Evolutionary conservation across 1,284 basidiomycete genomes (phyloP), one percentile per base, ranked within the genome.

Genomic region (Apiotrichum veenhuisii): DNA sequence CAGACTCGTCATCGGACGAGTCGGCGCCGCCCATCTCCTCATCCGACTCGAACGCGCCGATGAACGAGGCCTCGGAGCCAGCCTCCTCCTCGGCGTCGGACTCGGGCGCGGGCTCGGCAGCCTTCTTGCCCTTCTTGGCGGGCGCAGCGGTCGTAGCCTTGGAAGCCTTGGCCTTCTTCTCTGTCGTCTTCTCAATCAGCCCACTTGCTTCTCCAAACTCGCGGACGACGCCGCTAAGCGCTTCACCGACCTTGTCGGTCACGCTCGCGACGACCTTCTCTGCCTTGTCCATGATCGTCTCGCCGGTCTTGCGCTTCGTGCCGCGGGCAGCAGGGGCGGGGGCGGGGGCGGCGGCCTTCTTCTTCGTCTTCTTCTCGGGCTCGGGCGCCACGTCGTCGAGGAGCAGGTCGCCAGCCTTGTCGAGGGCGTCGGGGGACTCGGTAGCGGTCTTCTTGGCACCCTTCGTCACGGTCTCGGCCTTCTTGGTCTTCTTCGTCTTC

Each of bases 1-100:
- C 79, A 43, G 83, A 82, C 54, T 91, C 89, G 54, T 92, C 90
- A 59, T 87, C 86, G 1, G 87, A 89, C 22, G 87, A 89, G 70
- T 91, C 88, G 52, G 87, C 86, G 44, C 71, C 75, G 43, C 73
- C 72, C 54, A 87, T 85, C 50, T 71, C 77, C 50, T 77, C 75
- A 38, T 72, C 73, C 20, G 69, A 71, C 14, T 87, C 87, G 72
- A 90, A 89, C 5, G 87, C 88, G 64, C 87, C 83, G 64, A 63
- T 83, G 80, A 36, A 77, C 75, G 50, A 78, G 49, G 80, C 76
- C 44, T 81, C 79, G 50, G 73, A 76, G 58, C 69, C 65, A 30
- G 64, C 61, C 41, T 64, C 54, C 36, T 63, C 64, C 34, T 65
- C 67, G 8, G 55, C 58, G 22, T 64, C 66, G 17, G 61, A 48